A percentile compares a stretch with the other conserved stretches of the same genome.
phyloP scores from a whole-genome alignment of 2,329 filamentous ascomycete species.

The Fusarium haematococcum region DNA sequence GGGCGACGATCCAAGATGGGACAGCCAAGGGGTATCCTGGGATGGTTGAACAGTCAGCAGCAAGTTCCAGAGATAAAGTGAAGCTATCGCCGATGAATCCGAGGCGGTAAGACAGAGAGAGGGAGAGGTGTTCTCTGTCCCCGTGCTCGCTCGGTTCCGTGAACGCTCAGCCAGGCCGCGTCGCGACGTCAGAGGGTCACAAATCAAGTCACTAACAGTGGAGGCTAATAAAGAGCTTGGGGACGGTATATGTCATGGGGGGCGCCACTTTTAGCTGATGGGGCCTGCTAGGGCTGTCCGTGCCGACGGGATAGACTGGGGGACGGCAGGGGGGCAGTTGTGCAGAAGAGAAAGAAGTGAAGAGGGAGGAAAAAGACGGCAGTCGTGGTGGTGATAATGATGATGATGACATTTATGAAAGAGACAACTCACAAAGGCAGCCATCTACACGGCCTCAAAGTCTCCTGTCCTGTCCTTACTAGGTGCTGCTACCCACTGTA shows the following conservation, averaged over 20 bases:
- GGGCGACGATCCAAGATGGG: constrained; percentile 54
- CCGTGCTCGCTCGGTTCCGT: constrained; percentile 14
- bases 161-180: constrained; percentile 23
- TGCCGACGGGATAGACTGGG: not conserved
- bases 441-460: constrained; percentile 44
- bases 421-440: constrained; percentile 49
- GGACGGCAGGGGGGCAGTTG: not conserved
- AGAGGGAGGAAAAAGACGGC: not conserved
- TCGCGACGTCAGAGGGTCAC: constrained; percentile 39
- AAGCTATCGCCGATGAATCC: not conserved
- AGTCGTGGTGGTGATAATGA: not conserved
- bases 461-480: not conserved
- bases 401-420: not conserved
- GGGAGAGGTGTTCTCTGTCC: constrained; percentile 8
- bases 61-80: not conserved
- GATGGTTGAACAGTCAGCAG: constrained; percentile 36
- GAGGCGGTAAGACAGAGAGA: not conserved
- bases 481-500: constrained; percentile 20
- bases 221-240: constrained; percentile 19
- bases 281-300: constrained; percentile 3
- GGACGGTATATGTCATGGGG: constrained; percentile 42
- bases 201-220: constrained; percentile 28
- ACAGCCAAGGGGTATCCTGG: constrained; percentile 63
- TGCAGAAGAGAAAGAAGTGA: not conserved
- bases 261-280: constrained; percentile 28